Evolutionary conservation across 2,329 filamentous ascomycete species (phyloP).

Genomic region (Trichophyton benhamiae): DNA sequence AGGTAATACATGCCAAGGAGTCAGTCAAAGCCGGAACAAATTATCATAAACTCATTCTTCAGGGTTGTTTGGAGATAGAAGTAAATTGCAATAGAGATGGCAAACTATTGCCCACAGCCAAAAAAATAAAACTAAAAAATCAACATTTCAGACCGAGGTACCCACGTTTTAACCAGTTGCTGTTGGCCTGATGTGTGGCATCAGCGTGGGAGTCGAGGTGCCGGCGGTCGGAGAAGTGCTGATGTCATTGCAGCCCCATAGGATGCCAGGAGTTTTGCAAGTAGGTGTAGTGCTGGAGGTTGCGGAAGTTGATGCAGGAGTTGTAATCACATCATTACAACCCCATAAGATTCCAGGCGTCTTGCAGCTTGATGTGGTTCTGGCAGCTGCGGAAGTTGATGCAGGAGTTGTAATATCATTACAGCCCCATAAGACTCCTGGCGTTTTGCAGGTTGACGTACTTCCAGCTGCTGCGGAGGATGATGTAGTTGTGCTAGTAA

Average conservation of each 20-base stretch:
- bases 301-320: constrained; percentile 12
- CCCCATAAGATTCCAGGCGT: constrained; percentile 48
- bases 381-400: constrained; percentile 5
- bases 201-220: constrained; percentile 22
- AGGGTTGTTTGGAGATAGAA: not conserved
- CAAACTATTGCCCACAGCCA: not conserved
- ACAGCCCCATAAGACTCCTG: constrained; percentile 48
- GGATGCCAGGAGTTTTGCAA: constrained; percentile 43
- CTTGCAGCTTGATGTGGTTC: constrained; percentile 27
- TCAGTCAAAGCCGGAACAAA: not conserved
- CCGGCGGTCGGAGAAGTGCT: constrained; percentile 19
- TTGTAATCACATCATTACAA: constrained; percentile 35
- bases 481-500: constrained; percentile 20
- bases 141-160: no score
- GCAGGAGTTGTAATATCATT: constrained; percentile 25
- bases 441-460: constrained; percentile 34
- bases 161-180: not conserved
- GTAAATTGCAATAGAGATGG: not conserved
- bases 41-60: not conserved
- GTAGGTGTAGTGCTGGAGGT: constrained; percentile 11
- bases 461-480: constrained; percentile 4
- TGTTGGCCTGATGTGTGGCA: not conserved
- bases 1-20: not conserved
- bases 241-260: constrained; percentile 44
- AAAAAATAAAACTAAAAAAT: not conserved